These are phyloP conservation scores for Rhodotorula babjevae DNA, from an alignment of 768 basidiomycete genomes.

Conservation along the genomic window DNA sequence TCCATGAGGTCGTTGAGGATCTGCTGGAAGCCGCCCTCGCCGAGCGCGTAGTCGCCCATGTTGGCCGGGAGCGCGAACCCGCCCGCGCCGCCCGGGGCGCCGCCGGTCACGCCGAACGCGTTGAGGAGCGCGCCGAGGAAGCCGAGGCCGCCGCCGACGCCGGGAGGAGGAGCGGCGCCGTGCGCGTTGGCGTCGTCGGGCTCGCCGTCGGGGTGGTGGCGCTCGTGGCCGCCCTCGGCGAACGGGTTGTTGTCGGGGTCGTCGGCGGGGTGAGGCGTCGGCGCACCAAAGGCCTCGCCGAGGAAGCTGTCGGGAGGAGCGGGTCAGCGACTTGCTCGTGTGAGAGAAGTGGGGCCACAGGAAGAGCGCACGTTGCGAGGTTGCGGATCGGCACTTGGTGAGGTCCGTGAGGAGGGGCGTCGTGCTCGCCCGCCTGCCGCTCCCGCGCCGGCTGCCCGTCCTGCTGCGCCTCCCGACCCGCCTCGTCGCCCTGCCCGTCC, in stretches of 20 bases:
- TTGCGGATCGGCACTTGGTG: slow-evolving; percentile 29
- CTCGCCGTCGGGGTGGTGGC: not conserved
- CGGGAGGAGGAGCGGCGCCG: not conserved
- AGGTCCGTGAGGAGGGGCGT: not conserved
- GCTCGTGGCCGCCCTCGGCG: slow-evolving; percentile 31
- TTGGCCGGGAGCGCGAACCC: slow-evolving; percentile 10
- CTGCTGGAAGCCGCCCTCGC: slow-evolving; percentile 52
- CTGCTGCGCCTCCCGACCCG: not conserved
- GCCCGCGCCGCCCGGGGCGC: not conserved
- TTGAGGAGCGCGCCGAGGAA: slow-evolving; percentile 14
- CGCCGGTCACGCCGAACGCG: slow-evolving; percentile 12
- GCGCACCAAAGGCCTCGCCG: slow-evolving; percentile 31
- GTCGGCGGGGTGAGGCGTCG: slow-evolving; percentile 27
- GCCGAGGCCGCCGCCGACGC: not conserved
- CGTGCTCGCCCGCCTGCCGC: not conserved
- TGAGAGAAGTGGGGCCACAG: too few relatives aligned
- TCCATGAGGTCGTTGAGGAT: slow-evolving; percentile 86
- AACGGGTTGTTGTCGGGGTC: slow-evolving; percentile 36
- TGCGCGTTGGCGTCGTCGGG: not conserved
- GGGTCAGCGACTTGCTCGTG: not conserved
- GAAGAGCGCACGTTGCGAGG: slow-evolving; percentile 19
- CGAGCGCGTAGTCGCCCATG: slow-evolving; percentile 26
- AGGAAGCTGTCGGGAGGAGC: slow-evolving; percentile 16
- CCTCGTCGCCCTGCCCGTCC: not conserved
- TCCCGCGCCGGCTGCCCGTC: not conserved